Conservation (phyloP, 495 filamentous ascomycete species). For the Sporormia fimetaria region DNA sequence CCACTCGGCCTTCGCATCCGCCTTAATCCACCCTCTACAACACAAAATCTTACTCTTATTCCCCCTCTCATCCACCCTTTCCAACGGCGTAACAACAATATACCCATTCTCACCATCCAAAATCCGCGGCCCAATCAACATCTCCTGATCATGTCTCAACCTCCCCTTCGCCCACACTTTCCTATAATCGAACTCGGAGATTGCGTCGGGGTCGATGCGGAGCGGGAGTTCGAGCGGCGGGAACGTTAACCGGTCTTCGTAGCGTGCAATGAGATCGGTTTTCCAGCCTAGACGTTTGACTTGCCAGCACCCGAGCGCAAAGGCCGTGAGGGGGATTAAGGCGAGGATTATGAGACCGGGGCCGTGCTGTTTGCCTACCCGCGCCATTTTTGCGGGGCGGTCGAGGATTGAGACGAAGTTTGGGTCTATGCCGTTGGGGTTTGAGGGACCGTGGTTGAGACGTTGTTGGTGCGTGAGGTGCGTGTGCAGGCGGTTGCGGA, state of each 20-base stretch:
- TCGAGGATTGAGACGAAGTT: constrained; percentile 74
- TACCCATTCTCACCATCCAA: constrained; percentile 81
- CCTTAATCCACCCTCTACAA: constrained; percentile 81
- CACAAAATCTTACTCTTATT: constrained; percentile 51
- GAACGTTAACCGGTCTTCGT: constrained; percentile 78
- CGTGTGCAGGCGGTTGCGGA: constrained; percentile 7
- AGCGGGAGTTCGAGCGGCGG: constrained; percentile 81
- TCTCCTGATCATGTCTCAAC: constrained; percentile 81
- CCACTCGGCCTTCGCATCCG: constrained; percentile 52
- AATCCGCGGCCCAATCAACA: constrained; percentile 86
- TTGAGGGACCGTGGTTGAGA: constrained; percentile 3
- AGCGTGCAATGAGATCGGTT: constrained; percentile 74
- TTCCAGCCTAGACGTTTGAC: constrained; percentile 91
- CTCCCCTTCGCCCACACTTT: constrained; percentile 65
- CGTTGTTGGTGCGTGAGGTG: constrained; percentile 42
- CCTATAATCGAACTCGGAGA: constrained; percentile 86
- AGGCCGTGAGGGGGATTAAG: constrained; percentile 81
- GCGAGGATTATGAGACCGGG: constrained; percentile 74
- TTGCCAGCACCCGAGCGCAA: constrained; percentile 87
- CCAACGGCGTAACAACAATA: constrained; percentile 81
- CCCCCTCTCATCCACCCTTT: constrained; percentile 44
- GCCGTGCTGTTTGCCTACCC: constrained; percentile 60
- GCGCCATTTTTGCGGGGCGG: constrained; percentile 66
- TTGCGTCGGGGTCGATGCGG: constrained; percentile 61
- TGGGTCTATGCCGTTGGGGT: constrained; percentile 33